Evolutionary conservation across 257 asterid species (phyloP), one percentile per base, ranked within the genome.

Genomic region (Eucommia ulmoides): DNA sequence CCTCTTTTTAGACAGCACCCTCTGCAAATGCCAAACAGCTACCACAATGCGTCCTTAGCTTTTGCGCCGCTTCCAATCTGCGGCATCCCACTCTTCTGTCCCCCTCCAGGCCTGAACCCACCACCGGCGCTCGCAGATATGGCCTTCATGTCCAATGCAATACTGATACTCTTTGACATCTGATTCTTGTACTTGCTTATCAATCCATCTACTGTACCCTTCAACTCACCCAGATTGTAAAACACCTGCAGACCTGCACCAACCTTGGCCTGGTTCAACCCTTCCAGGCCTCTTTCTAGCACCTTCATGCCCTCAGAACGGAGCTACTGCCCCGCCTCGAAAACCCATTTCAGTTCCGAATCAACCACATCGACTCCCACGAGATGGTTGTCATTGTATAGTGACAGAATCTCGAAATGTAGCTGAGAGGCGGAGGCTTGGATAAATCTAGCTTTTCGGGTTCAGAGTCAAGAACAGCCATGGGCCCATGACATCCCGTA

Each of bases 11-110:
- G 95, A 81, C 75, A 86, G 66, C 57, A 91, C 99, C 60, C 99
- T 81, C 78, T 91, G 99, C 78, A 91, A 81, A 68, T 91, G 99
- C 97, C 99, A 91, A 69, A 91, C 76, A 11, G 88, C 88, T 22
- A 86, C 98, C 98, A 91, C 47, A 91, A 82, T 1, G 95, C 95
- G 33, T 86, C 97, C 68, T 83, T 81, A 0, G 99, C 94, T 74
- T 86, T 91, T 17, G 65, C 73, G 20, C 95, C 84, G n/a, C 82
- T 72, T 23, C 99, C 97, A 59, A 86, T 66, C 76, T 86, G 97
- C 0, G 99, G 97, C 1, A 88, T 83, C 66, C 99, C 99, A 20
- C 81, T 88, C 63, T 96, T 76, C 69, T 78, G 94, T 19, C 81
- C 84, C 24, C 89, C 99, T 18, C 98, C 96, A 0, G 96, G 94